Evolutionary conservation across 2,329 filamentous ascomycete species (phyloP), one percentile per base, ranked within the genome.

Genomic region (Cercospora sp.): DNA sequence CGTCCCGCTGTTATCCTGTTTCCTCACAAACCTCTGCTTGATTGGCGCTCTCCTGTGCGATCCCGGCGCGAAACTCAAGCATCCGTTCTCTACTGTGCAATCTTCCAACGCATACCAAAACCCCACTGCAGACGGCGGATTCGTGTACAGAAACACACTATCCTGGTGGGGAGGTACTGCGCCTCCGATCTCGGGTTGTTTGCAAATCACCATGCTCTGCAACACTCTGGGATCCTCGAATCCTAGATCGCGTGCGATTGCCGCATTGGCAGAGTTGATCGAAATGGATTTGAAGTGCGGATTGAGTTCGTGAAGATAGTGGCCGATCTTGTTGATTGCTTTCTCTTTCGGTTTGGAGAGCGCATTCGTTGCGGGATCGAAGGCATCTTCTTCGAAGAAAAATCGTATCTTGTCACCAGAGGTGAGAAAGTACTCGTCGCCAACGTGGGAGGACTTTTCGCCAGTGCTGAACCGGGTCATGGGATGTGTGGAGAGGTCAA

Each of bases 31-130:
- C 40, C 95, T 84, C 77, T 89, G 87, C 69, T 82, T 82, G 9
- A 98, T 84, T 10, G 89, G 87, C 2, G 90, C 89, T 77, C 90
- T 89, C 75, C 84, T 87, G 77, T 98, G 94, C 73, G 90, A 93
- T 0, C 94, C 94, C 0, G 88, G 89, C 73, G 93, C 86, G 81
- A 98, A 97, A 71, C 90, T 92, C 76, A 99, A 80, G 75, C 94
- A 97, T 1, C 93, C 95, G 79, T 99, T 99, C 78, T 90, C 88
- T 0, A 85, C 83, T 7, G 91, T 94, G 23, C 93, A 92, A 80
- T 98, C 94, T 82, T 99, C 94, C 45, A 99, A 86, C 12, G 95
- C 95, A 79, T 97, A 97, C 95, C 95, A 99, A 82, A 94, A 98
- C 0, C 95, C 95, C 2, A 98, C 91, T 0, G 95, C 95, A 45